These are phyloP conservation scores for Saturnispora bothae DNA, from an alignment of 805 yeast genomes.

Conservation along the genomic window DNA sequence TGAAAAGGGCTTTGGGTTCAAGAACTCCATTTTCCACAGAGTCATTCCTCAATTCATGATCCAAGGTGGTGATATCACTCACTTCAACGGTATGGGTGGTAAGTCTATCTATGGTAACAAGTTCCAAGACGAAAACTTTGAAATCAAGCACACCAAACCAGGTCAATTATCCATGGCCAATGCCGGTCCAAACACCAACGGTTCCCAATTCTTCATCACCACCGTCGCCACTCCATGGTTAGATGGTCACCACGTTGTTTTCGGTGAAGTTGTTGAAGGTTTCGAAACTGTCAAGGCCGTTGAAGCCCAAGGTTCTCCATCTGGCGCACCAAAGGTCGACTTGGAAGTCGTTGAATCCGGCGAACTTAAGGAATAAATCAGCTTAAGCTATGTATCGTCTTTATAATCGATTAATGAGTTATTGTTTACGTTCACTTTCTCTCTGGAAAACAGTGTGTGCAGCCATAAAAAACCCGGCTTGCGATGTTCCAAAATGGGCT, in stretches of 20 bases:
- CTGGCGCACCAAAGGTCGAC: slow-evolving; percentile 37
- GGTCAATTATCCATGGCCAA: slow-evolving; percentile 91
- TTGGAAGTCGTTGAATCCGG: slow-evolving; percentile 48
- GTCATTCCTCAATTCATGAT: slow-evolving; percentile 93
- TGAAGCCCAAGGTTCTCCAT: slow-evolving; percentile 49
- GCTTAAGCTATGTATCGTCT: slow-evolving; percentile 9
- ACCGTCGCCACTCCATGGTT: slow-evolving; percentile 82
- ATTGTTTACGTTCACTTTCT: slow-evolving; percentile 20
- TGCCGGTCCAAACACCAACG: slow-evolving; percentile 97
- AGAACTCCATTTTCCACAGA: slow-evolving; percentile 85
- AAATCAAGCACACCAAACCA: slow-evolving; percentile 65
- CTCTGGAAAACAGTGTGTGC: slow-evolving; percentile 24
- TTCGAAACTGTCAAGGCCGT: slow-evolving; percentile 75
- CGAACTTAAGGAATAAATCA: slow-evolving; percentile 31
- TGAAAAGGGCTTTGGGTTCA: slow-evolving; percentile 87
- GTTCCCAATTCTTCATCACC: slow-evolving; percentile 94
- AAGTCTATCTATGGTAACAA: slow-evolving; percentile 71
- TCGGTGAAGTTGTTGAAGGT: slow-evolving; percentile 87
- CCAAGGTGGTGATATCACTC: slow-evolving; percentile 86
- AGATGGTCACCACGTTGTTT: slow-evolving; percentile 91
- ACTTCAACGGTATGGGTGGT: slow-evolving; percentile 88
- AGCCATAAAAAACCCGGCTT: slow-evolving; percentile 23
- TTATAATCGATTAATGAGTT: neutral
- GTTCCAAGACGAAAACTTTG: slow-evolving; percentile 71
- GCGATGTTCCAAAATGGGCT: slow-evolving; percentile 21